Evolutionary conservation across 345 rosid species (phyloP).

Genomic region (Rubroshorea leprosula): DNA sequence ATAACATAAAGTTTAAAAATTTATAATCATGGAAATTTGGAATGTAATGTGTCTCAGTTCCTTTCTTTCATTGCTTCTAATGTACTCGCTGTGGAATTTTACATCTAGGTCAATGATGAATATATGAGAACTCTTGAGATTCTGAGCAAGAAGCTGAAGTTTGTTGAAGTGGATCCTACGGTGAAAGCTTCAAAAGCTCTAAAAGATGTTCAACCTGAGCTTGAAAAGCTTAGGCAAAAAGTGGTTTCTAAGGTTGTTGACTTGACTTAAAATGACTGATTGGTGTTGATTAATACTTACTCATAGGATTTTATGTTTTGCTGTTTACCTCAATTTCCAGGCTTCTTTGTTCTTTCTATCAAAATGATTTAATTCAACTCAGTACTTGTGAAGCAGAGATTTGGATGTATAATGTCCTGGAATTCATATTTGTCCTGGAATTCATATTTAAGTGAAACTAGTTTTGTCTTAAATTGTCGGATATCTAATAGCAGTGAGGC

Average conservation of each 20-base stretch:
- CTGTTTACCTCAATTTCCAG: not conserved
- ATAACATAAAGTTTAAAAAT: too few species aligned
- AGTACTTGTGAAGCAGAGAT: too few species aligned
- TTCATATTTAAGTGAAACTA: too few species aligned
- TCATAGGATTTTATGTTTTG: not conserved
- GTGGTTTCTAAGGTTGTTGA: constrained; percentile 91
- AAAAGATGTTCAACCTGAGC: constrained; percentile 96
- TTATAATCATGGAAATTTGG: too few species aligned
- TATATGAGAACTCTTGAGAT: constrained; percentile 82
- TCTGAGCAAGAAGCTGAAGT: constrained; percentile 90
- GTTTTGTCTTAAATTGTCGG: too few species aligned
- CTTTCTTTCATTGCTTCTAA: constrained; percentile 9
- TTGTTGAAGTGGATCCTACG: constrained; percentile 65
- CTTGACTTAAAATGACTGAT: not conserved
- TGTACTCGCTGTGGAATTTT: constrained; percentile 19
- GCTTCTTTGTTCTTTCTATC: not conserved
- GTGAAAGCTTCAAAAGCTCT: constrained; percentile 82
- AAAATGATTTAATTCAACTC: too few species aligned
- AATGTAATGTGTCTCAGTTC: too few species aligned
- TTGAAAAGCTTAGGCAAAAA: constrained; percentile 91
- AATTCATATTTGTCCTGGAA: too few species aligned
- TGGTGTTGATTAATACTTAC: not conserved
- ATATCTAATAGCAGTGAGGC: too few species aligned
- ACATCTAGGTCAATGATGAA: constrained; percentile 83
- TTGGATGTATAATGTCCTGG: too few species aligned